A percentile compares a stretch with the other conserved stretches of the same genome.
Conservation (phyloP, 495 filamentous ascomycete species). For the Aspergillus baeticus region DNA sequence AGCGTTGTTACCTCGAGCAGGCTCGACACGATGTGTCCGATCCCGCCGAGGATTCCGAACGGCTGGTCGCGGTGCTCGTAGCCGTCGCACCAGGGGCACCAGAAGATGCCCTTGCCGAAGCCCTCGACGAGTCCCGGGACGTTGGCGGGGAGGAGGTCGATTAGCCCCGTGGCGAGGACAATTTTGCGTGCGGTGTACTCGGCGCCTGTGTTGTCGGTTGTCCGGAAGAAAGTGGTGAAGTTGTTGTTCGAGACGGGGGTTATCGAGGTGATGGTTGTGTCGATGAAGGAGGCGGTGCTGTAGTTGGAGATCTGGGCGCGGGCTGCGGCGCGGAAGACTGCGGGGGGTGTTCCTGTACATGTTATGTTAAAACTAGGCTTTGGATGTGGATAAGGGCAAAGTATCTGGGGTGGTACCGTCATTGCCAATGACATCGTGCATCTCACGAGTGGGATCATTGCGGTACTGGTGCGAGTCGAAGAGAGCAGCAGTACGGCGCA, state of each 20-base stretch:
- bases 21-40: conserved; percentile 40
- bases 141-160: conserved; percentile 53
- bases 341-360: conserved; percentile 46
- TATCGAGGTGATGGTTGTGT: conserved; percentile 51
- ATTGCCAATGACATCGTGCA: conserved; percentile 60
- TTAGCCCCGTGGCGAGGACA: conserved; percentile 54
- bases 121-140: conserved; percentile 47
- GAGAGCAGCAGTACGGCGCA: conserved; percentile 48
- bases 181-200: conserved; percentile 49
- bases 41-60: conserved; percentile 48
- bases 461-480: conserved; percentile 58
- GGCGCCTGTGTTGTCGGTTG: conserved; percentile 30
- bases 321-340: conserved; percentile 50
- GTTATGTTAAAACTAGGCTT: not conserved
- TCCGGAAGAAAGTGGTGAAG: conserved; percentile 44
- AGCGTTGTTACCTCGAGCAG: conserved; percentile 51
- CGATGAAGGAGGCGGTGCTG: conserved; percentile 43
- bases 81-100: conserved; percentile 64
- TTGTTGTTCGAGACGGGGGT: conserved; percentile 23
- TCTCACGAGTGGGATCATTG: conserved; percentile 51
- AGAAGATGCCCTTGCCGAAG: conserved; percentile 59
- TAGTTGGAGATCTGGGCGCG: conserved; percentile 52
- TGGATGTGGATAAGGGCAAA: not conserved
- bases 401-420: conserved; percentile 40
- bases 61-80: conserved; percentile 57